Conservation (phyloP, 192 early-diverging fungal genomes). For the Helicostylum pulchrum region DNA sequence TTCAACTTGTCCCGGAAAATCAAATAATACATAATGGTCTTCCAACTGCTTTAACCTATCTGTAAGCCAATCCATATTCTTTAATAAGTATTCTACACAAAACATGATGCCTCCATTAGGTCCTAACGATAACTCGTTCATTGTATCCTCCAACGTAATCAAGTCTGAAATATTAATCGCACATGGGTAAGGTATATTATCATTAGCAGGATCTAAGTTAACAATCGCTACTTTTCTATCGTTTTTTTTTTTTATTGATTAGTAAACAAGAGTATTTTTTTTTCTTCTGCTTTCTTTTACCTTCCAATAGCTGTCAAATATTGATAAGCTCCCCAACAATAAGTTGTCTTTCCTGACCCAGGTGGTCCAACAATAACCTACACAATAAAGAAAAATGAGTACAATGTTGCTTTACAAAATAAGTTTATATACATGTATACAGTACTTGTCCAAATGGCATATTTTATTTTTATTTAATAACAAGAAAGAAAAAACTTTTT, state of each 20-base stretch:
- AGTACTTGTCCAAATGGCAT: constrained; percentile 34
- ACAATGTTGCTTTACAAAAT: background rate
- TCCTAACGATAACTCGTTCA: constrained; percentile 84
- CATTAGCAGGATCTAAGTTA: constrained; percentile 99
- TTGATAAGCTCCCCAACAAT: constrained; percentile 87
- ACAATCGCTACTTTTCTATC: constrained; percentile 76
- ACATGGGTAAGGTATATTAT: constrained; percentile 79
- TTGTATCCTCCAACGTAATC: constrained; percentile 90
- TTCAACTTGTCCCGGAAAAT: constrained; percentile 97
- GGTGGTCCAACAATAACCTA: constrained; percentile 93
- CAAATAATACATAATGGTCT: constrained; percentile 92
- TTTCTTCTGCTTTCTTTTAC: constrained; percentile 23
- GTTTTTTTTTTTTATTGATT: background rate
- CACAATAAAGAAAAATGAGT: no score
- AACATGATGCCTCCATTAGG: constrained; percentile 98
- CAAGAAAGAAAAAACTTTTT: background rate
- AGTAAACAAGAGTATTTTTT: constrained; percentile 24
- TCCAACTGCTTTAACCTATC: constrained; percentile 64
- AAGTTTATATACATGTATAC: background rate
- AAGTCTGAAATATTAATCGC: constrained; percentile 83
- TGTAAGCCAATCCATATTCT: constrained; percentile 90
- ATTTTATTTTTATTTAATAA: background rate
- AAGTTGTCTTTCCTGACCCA: constrained; percentile 94
- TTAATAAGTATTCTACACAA: constrained; percentile 89
- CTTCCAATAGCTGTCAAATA: constrained; percentile 77